Evolutionary conservation across 2,329 filamentous ascomycete species (phyloP), one percentile per base, ranked within the genome.

Genomic region (Hypocrella siamensis): DNA sequence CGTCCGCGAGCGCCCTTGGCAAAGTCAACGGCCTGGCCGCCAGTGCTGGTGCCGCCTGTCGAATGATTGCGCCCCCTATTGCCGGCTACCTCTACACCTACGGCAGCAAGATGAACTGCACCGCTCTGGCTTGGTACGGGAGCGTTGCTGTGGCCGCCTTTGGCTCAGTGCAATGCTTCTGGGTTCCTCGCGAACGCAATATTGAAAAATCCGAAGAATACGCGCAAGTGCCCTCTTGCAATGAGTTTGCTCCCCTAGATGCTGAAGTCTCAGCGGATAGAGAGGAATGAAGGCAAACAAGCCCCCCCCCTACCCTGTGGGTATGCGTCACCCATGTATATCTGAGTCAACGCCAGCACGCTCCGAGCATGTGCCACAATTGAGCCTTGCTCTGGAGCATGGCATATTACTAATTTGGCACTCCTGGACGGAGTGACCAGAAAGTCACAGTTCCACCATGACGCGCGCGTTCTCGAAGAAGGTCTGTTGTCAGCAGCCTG

Each of bases 11-110:
- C 26, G 63, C 72, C 6, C 56, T 78, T 25, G 75, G 75, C 31
- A 73, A 65, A 42, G 67, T 79, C 42, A 79, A 79, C 38, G 75
- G 75, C 4, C 51, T 79, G 27, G 72, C 74, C 16, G 74, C 75
- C 31, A 75, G 70, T 35, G 73, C 70, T 3, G 72, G 72, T 17
- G 74, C 73, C 6, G 72, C 69, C 6, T 79, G 72, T 43, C 63
- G 77, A 34, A 82, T 79, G 52, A 54, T 79, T 9, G 73, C 75
- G 0, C 75, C 75, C 5, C 75, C 75, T 0, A 48, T 79, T 12
- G 67, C 71, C 3, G 75, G 75, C 3, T 75, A 67, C 38, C 52
- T 79, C 3, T 79, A 78, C 49, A 63, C 68, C 0, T 46, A 69
- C n/a, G 72, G 73, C 16, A 66, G 63, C 41, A 63, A 57, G 40